Evolutionary conservation across 306 rosid genomes (phyloP), one percentile per base, ranked within the genome.

Genomic region (Echinosophora koreensis): DNA sequence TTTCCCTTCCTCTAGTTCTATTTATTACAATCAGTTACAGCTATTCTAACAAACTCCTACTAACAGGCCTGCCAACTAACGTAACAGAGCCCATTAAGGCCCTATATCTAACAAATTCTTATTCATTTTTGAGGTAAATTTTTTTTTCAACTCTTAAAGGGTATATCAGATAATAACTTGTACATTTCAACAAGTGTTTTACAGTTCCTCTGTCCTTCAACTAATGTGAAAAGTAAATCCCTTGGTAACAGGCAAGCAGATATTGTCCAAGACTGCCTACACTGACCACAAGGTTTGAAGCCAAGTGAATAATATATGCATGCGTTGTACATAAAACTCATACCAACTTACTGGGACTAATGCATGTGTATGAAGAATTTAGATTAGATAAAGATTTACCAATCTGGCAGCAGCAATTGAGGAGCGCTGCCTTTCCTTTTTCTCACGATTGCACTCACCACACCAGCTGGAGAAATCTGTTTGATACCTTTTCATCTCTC

Each of bases 381-480:
- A 60, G 57, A 60, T 49, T 34, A 38, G 13, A 70, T 9, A 46
- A 50, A 0, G 28, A 52, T 61, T 80, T 84, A 87, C 91, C 89
- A 77, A 65, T 83, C 69, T 85, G 8, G 22, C 22, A 22, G 73
- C 70, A 66, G 85, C 84, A 77, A 86, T 66, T 49, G 78, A 74
- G n/a, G 85, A 77, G 50, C 75, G 76, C 71, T 85, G 86, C 82
- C 87, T 80, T 60, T 81, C 86, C 74, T 69, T 83, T 83, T 87
- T 87, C 71, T 77, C 67, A 35, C 83, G 84, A 60, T 56, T 77
- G 84, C 91, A 87, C 72, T 87, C 89, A 7, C 89, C 91, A 56
- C 91, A 87, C 91, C 89, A 87, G 82, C 70, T 61, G 72, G 91
- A 73, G 77, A 85, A 87, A 82, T 87, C 89, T 10, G 66, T 85